Evolutionary conservation across 2,329 filamentous ascomycete genomes (phyloP), one percentile per base, ranked within the genome.

Genomic region (Sporothrix globosa): DNA sequence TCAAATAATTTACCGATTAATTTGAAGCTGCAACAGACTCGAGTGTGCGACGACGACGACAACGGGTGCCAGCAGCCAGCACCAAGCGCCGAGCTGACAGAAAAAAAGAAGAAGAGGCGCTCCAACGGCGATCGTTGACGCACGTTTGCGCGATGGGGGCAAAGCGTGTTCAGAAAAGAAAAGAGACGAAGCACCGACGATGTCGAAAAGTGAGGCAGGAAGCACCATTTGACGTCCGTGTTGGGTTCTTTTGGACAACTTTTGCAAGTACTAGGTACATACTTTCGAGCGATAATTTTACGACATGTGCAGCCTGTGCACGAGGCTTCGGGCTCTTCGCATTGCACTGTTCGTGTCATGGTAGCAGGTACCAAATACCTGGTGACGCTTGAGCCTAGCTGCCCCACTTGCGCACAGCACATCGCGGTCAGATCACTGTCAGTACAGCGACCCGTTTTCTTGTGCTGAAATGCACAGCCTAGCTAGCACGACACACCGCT

Each of bases 371-470:
- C 54, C 2, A 2, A 6, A 5, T 70, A 68, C 65, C 10, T 48
- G 7, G 10, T 24, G 14, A 19, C 19, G 67, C 67, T 60, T 60
- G 53, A 68, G 41, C 39, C 67, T 46, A 63, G 34, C 41, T 50
- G 30, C 60, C 60, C 50, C 50, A 34, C 60, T 66, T 50, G 48
- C 65, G 30, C 56, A 46, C 34, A 67, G 67, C 54, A 30, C 69
- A 50, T 39, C 21, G 63, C 69, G 63, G 69, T 67, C 63, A 48
- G 54, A 61, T 63, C 54, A 54, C 69, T 70, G 66, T 34, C 52
- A 68, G 61, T 70, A 41, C 58, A 61, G n/a, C 34, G 34, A 34
- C 56, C n/a, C 11, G 19, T 44, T 61, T 48, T 21, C 10, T 61
- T 61, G n/a, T 60, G 19, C 9, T 41, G 30, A 67, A 24, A n/a